Conservation (phyloP, 106 monocot genomes). For the Acorus calamus region DNA sequence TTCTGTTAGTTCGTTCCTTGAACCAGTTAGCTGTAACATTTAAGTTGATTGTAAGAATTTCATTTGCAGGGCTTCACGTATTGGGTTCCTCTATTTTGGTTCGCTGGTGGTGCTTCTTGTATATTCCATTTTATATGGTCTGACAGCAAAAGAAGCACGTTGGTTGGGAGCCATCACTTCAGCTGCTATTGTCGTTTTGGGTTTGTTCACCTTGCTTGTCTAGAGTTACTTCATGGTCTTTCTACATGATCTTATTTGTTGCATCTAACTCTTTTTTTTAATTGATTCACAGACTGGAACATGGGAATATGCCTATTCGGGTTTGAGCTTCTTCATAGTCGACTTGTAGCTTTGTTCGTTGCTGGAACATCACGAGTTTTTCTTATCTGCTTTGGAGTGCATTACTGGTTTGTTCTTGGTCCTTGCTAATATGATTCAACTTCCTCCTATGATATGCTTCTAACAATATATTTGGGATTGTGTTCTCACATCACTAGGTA, state of each 20-base stretch:
- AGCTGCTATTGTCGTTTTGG: conserved; percentile 71
- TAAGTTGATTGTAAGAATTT: background rate
- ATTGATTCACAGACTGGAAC: conserved; percentile 63
- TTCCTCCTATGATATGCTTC: background rate
- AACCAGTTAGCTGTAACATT: too few relatives aligned
- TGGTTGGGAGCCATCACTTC: conserved; percentile 91
- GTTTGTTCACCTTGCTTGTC: conserved; percentile 20
- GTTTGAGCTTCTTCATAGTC: conserved; percentile 77
- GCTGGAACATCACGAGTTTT: conserved; percentile 83
- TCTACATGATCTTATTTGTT: background rate
- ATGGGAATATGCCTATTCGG: conserved; percentile 81
- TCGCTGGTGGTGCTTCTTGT: conserved; percentile 66
- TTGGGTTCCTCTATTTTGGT: conserved; percentile 68
- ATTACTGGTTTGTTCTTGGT: conserved; percentile 65
- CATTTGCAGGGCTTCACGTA: conserved; percentile 50
- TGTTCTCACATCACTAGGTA: conserved; percentile 37
- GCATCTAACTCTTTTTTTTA: background rate
- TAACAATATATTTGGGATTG: background rate
- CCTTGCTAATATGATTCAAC: background rate
- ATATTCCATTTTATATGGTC: conserved; percentile 83
- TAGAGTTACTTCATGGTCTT: background rate
- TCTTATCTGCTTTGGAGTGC: conserved; percentile 97
- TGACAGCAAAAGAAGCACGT: conserved; percentile 82
- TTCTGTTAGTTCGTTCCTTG: too few relatives aligned
- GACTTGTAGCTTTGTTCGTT: conserved; percentile 63